A percentile compares a stretch with the other conserved stretches of the same genome.
These are phyloP conservation scores for Ulota crispa DNA, from an alignment of 225 moss, liverwort and hornwort species.

Conservation along the genomic window DNA sequence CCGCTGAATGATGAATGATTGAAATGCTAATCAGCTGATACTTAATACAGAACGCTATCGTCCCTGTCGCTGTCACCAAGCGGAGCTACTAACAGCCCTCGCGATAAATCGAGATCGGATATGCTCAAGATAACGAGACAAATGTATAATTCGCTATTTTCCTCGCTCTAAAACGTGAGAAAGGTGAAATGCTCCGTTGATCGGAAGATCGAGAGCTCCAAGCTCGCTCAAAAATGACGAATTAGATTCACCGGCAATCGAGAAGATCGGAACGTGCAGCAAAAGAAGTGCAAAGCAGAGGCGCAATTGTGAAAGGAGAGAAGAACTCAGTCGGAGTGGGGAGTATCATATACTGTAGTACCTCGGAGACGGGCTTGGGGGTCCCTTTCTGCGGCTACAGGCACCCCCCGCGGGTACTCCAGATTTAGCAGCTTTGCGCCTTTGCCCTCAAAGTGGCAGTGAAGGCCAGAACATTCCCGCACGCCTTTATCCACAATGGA, in stretches of 20 bases:
- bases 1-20: not conserved
- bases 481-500: slow-evolving; percentile 8
- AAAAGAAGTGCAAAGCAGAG: not conserved
- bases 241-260: not conserved
- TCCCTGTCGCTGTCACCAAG: not conserved
- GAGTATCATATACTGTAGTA: not conserved
- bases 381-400: not conserved
- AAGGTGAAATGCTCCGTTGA: not conserved
- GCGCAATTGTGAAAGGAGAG: not conserved
- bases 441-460: not conserved
- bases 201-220: not conserved
- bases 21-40: not conserved
- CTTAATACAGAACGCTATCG: not conserved
- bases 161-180: not conserved
- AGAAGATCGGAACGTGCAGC: not conserved
- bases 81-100: not conserved
- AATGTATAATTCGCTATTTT: not conserved
- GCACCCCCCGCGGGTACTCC: not conserved
- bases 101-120: not conserved
- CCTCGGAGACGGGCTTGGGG: not conserved
- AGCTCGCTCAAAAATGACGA: not conserved
- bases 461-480: not conserved
- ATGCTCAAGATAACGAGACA: not conserved
- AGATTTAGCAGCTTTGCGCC: not conserved
- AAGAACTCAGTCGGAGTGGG: not conserved